phyloP scores from a whole-genome alignment of 2,329 filamentous ascomycete genomes.

The Myriosclerotinia curreyana region DNA sequence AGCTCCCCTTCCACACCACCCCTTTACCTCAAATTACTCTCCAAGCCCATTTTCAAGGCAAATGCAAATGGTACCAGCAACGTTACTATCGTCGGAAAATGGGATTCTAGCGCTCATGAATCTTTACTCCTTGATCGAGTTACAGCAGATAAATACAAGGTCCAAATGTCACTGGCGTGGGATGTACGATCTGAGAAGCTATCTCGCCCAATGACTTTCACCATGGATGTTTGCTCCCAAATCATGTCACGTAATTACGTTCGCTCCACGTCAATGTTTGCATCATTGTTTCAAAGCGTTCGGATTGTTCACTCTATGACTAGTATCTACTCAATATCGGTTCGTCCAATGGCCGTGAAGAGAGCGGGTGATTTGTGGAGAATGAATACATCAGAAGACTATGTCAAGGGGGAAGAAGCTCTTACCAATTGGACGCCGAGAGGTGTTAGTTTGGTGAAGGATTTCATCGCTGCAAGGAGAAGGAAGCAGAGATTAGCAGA shows the following conservation, averaged over 20 bases:
- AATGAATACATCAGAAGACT: slow-evolving; percentile 91
- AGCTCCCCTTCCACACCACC: slow-evolving; percentile 64
- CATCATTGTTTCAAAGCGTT: slow-evolving; percentile 79
- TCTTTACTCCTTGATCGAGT: slow-evolving; percentile 91
- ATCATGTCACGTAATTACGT: slow-evolving; percentile 81
- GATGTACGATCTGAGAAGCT: slow-evolving; percentile 80
- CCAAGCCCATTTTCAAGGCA: slow-evolving; percentile 73
- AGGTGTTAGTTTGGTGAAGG: slow-evolving; percentile 84
- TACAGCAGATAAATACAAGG: slow-evolving; percentile 87
- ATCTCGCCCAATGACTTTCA: slow-evolving; percentile 84
- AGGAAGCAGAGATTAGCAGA: slow-evolving; percentile 73
- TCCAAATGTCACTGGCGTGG: slow-evolving; percentile 85
- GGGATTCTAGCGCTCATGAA: slow-evolving; percentile 91
- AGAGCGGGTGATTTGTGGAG: slow-evolving; percentile 91
- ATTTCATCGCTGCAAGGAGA: slow-evolving; percentile 75
- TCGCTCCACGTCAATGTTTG: slow-evolving; percentile 81
- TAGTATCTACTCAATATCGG: slow-evolving; percentile 78
- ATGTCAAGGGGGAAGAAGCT: slow-evolving; percentile 92
- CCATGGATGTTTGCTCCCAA: slow-evolving; percentile 75
- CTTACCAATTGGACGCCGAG: slow-evolving; percentile 82
- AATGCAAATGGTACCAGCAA: slow-evolving; percentile 89
- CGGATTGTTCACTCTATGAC: slow-evolving; percentile 85
- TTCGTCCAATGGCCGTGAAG: slow-evolving; percentile 87
- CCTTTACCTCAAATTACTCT: slow-evolving; percentile 72
- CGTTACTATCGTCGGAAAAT: slow-evolving; percentile 84